Base-by-base conservation (phyloP, 2,329 filamentous ascomycete species). In the Raffaelea deltoideospora region DNA sequence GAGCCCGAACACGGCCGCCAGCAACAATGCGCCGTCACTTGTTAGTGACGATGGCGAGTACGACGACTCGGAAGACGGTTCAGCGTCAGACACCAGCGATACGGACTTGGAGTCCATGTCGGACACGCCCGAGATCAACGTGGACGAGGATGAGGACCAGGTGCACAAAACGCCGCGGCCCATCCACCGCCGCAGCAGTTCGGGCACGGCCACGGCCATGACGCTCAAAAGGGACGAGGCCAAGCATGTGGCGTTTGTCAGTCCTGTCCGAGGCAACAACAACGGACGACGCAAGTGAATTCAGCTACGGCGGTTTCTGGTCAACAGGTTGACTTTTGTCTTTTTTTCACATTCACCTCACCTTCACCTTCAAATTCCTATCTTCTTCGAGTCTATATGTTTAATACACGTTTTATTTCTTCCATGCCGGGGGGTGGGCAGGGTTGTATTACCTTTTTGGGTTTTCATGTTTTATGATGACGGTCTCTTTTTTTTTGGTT, bases 1-100 rank as follows among this genome's bases (percentile, higher is more conserved):
- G 39, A 83, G 77, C 48, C 79, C 79, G 5, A 74, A 75, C 47
- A 79, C 77, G 0, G 58, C 76, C 31, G 65, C 77, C 35, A 80
- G 78, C 53, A 84, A 84, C 54, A 81, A 82, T 45, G 79, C 81
- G 9, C 81, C 81, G 18, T 85, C 79, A 47, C 65, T 87, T 34
- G 79, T 86, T 50, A 84, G 79, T 56, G 81, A 87, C 55, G 79
- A 85, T 50, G 78, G 79, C 47, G 80, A 85, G 51, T 83, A 80
- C 48, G 79, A 81, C 46, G 74, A 79, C 38, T 82, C 77, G 2
- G 74, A 79, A 39, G 72, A 74, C 41, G 68, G 65, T 32, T 79
- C 72, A 4, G 67, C 67, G 31, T 77, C 73, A 5, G 73, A 73
- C 20, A 60, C 61, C 37, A 70, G 65, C 38, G 69, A 74, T 39